A percentile compares a stretch with the other conserved stretches of the same genome.
Conservation (phyloP, 805 yeast species). For the Kockiozyma suomiensis region DNA sequence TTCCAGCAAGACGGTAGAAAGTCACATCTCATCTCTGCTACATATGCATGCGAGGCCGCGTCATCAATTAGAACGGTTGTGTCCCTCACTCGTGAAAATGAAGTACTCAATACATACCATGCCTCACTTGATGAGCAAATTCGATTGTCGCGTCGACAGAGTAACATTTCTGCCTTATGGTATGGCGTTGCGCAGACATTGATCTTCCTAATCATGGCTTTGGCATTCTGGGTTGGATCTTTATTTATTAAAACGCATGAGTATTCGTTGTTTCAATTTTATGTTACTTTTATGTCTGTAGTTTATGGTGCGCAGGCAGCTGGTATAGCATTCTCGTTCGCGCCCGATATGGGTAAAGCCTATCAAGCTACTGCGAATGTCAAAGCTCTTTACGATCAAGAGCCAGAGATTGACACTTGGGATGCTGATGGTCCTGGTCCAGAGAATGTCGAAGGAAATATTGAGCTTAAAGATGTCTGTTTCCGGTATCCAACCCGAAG, state of each 20-base stretch:
- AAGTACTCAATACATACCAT: constrained; percentile 42
- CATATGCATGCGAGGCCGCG: constrained; percentile 47
- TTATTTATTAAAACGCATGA: constrained; percentile 41
- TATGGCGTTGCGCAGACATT: constrained; percentile 27
- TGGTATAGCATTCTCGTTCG: constrained; percentile 46
- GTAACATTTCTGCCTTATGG: constrained; percentile 14
- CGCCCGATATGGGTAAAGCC: constrained; percentile 51
- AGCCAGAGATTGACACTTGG: constrained; percentile 45
- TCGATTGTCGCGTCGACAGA: background rate
- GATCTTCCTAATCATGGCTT: constrained; percentile 45
- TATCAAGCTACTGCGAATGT: constrained; percentile 44
- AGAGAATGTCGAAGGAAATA: constrained; percentile 49
- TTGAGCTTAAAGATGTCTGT: constrained; percentile 50
- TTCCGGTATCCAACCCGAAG: constrained; percentile 41
- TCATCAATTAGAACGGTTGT: constrained; percentile 49
- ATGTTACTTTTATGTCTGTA: constrained; percentile 45
- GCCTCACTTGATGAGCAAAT: constrained; percentile 17
- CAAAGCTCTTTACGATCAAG: constrained; percentile 40
- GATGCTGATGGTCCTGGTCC: constrained; percentile 36
- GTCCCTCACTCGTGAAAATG: constrained; percentile 47
- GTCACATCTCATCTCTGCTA: constrained; percentile 14
- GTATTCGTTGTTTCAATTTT: constrained; percentile 43
- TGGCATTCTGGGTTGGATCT: constrained; percentile 50
- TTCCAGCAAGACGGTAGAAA: constrained; percentile 36
- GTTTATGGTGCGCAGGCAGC: constrained; percentile 50